Base-by-base conservation (phyloP, 345 rosid species). In the Eucalyptus pauciflora region DNA sequence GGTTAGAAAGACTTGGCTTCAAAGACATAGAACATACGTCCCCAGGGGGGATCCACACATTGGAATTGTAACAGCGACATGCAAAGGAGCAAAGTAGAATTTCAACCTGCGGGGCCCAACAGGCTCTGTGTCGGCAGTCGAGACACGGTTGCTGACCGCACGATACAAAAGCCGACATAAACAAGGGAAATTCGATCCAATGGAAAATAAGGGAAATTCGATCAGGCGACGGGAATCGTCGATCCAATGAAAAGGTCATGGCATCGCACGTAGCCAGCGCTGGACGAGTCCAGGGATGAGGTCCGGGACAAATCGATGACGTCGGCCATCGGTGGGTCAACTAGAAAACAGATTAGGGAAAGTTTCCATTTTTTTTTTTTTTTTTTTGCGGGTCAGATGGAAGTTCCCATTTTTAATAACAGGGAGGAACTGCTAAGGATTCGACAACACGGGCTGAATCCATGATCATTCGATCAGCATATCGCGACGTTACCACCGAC, bases 51-150 rank as follows among this genome's bases (percentile, higher is more conserved):
- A 41, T 86, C 25, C 64, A 33, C 45, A 41, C 10, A 20, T 33
- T 10, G 87, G 37, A 27, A 56, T 37, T 37, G 87, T 33, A 52
- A 86, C 45, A 51, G 50, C 87, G 45, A 86, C 87, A 17, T 31
- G 87, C 7, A 25, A 33, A 43, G 52, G 7, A 60, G 46, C 58
- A 52, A 20, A 52, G 2, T 52, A 1, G 51, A 49, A 67, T 8
- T 79, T 76, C 31, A 87, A 25, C 85, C 81, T 12, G 85, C 29
- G 50, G 93, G 96, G 60, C 93, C 96, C 92, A 67, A 89, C 86
- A 41, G 25, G 71, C 86, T 37, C 87, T 86, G 90, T 92, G 93
- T 93, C 93, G 92, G 93, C 89, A 90, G 95, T 89, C 92, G 86
- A 89, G 49, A 89, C 88, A 86, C 80, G 48, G 90, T 60, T 67